Conservation (phyloP, 441 rosid genomes). For the Breynia disticha region DNA sequence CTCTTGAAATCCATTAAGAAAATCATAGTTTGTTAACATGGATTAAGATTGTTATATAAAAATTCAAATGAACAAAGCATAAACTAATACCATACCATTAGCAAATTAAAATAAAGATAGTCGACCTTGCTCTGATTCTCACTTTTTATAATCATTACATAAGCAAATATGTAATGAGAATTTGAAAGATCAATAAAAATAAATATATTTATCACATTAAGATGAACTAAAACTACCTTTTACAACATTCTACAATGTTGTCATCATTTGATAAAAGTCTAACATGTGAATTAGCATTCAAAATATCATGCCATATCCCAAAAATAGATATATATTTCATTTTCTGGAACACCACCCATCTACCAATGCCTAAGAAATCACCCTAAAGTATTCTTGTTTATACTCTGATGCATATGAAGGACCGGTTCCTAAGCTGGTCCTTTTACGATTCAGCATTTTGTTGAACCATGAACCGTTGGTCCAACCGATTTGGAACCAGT, state of each 20-base stretch:
- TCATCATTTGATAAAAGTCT: constrained; percentile 13
- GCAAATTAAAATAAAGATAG: not conserved
- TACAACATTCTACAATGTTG: not conserved
- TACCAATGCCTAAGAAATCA: constrained; percentile 4
- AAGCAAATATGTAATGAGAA: not conserved
- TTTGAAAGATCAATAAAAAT: no score
- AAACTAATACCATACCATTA: not conserved
- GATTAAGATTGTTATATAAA: not conserved
- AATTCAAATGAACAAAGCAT: constrained; percentile 7
- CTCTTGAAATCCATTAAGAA: no score
- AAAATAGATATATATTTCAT: constrained; percentile 1
- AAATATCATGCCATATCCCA: constrained; percentile 10
- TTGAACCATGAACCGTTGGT: no score
- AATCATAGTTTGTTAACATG: no score
- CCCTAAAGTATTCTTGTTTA: constrained; percentile 10
- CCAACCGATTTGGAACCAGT: no score
- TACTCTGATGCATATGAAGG: no score
- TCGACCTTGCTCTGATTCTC: not conserved
- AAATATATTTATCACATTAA: not conserved
- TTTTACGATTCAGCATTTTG: no score
- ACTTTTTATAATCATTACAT: constrained; percentile 6
- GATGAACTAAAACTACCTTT: constrained; percentile 6
- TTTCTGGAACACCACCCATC: constrained; percentile 15
- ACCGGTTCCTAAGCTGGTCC: no score
- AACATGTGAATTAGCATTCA: constrained; percentile 6